Evolutionary conservation across 2,329 filamentous ascomycete genomes (phyloP).

Genomic region (Fusarium torulosum): DNA sequence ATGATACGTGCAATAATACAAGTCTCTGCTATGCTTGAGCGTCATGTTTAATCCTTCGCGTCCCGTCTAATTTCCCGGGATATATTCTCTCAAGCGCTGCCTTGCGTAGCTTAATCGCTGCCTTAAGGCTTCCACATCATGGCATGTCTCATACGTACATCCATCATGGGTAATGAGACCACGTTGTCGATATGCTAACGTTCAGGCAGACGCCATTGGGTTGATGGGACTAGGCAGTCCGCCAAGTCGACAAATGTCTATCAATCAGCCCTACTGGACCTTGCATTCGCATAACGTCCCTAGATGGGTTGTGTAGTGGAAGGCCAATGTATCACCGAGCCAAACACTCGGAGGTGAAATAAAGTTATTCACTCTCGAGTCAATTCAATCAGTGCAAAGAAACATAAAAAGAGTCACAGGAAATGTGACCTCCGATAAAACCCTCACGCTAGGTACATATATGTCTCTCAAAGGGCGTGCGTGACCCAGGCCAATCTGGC

Average conservation of each 20-base stretch:
- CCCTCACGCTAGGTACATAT: constrained; percentile 29
- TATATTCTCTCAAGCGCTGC: constrained; percentile 19
- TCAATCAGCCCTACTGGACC: constrained; percentile 28
- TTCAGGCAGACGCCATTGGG: not conserved
- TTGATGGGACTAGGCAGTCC: not conserved
- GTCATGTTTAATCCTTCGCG: constrained; percentile 20
- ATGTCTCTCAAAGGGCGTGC: constrained; percentile 39
- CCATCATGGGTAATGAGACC: constrained; percentile 8
- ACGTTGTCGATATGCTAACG: constrained; percentile 13
- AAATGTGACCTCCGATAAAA: constrained; percentile 17
- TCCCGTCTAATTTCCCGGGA: constrained; percentile 8
- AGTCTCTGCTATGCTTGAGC: constrained; percentile 13
- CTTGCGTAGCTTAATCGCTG: constrained; percentile 31
- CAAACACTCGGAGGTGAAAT: constrained; percentile 10
- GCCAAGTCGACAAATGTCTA: not conserved
- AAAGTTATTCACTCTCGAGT: constrained; percentile 3
- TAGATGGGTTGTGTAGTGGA: constrained; percentile 8
- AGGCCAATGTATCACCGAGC: constrained; percentile 6
- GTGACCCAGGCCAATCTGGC: constrained; percentile 9
- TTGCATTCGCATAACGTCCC: constrained; percentile 1
- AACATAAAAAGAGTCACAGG: constrained; percentile 12
- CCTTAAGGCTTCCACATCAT: constrained; percentile 37
- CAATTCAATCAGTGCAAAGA: not conserved
- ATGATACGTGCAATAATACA: too few relatives aligned
- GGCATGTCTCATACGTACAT: constrained; percentile 11